These are phyloP conservation scores for Macrophomina tecta DNA, from an alignment of 2,329 filamentous ascomycete genomes.

Conservation along the genomic window DNA sequence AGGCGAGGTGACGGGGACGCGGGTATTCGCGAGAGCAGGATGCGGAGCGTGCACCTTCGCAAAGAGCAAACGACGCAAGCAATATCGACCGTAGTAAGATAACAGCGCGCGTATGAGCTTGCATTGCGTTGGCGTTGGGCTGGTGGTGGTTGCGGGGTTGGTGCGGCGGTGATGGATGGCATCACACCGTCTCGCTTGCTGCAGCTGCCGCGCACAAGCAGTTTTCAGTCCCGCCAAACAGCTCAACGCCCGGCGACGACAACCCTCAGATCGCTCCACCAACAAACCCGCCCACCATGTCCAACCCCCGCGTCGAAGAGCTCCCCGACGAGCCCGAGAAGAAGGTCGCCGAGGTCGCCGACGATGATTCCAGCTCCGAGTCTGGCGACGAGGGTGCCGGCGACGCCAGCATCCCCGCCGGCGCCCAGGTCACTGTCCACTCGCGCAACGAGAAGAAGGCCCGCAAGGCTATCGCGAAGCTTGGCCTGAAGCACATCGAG, in stretches of 20 bases:
- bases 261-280: conserved; percentile 35
- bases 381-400: conserved; percentile 72
- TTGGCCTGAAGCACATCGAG: conserved; percentile 92
- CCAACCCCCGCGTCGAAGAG: conserved; percentile 97
- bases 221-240: conserved; percentile 26
- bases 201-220: conserved; percentile 26
- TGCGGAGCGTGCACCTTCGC: conserved; percentile 1
- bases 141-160: conserved; percentile 16
- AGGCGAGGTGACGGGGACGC: conserved; percentile 11
- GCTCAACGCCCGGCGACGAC: conserved; percentile 29
- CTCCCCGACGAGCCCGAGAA: conserved; percentile 83
- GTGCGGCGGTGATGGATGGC: conserved; percentile 22
- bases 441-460: conserved; percentile 99
- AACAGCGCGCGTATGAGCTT: not conserved
- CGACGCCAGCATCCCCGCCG: conserved; percentile 75
- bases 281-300: conserved; percentile 69
- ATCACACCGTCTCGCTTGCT: conserved; percentile 27
- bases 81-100: not conserved
- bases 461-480: conserved; percentile 98
- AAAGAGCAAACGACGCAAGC: not conserved
- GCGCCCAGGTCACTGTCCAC: conserved; percentile 89
- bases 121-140: not conserved
- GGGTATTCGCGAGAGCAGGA: conserved; percentile 13
- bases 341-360: conserved; percentile 79
- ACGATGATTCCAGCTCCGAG: conserved; percentile 73